These are phyloP conservation scores for Phytophthora macrochlamydospora DNA, from an alignment of 352 stramenopile genomes.

Conservation along the genomic window DNA sequence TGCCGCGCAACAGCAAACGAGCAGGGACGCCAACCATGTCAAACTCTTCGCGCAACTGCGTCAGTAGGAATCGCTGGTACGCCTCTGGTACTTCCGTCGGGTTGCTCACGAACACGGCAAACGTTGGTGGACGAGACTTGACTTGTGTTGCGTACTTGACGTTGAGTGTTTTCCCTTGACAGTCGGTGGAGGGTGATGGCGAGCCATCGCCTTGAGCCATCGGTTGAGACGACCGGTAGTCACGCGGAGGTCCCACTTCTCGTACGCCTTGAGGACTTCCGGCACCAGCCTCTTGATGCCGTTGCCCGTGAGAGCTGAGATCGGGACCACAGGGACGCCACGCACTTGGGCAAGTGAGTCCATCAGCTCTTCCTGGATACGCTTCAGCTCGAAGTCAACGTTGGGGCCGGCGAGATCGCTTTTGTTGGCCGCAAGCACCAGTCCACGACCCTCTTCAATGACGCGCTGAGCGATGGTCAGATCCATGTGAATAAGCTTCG, in stretches of 20 bases:
- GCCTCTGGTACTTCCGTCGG: constrained; percentile 73
- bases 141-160: constrained; percentile 90
- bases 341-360: constrained; percentile 78
- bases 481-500: constrained; percentile 88
- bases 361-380: constrained; percentile 73
- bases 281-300: constrained; percentile 82
- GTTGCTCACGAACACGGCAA: constrained; percentile 85
- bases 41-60: constrained; percentile 82
- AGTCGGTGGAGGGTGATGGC: constrained; percentile 81
- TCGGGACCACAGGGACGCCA: constrained; percentile 78
- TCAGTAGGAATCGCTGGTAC: constrained; percentile 81
- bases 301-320: constrained; percentile 76
- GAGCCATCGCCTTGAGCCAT: constrained; percentile 85
- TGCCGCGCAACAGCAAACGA: constrained; percentile 76
- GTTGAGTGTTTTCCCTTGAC: constrained; percentile 87
- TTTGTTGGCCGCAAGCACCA: constrained; percentile 85
- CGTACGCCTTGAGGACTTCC: constrained; percentile 83
- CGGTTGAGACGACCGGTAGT: constrained; percentile 79
- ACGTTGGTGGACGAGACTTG: constrained; percentile 81
- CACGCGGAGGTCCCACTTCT: constrained; percentile 81
- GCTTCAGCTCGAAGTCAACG: constrained; percentile 64
- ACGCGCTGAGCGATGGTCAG: constrained; percentile 83
- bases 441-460: constrained; percentile 75
- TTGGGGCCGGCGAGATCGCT: constrained; percentile 55
- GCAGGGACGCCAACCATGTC: constrained; percentile 84